Percentiles rank a stretch among this genome's conserved stretches.
Conservation (phyloP, 371 early-diverging fungal genomes). For the Actinomortierella wolfii region DNA sequence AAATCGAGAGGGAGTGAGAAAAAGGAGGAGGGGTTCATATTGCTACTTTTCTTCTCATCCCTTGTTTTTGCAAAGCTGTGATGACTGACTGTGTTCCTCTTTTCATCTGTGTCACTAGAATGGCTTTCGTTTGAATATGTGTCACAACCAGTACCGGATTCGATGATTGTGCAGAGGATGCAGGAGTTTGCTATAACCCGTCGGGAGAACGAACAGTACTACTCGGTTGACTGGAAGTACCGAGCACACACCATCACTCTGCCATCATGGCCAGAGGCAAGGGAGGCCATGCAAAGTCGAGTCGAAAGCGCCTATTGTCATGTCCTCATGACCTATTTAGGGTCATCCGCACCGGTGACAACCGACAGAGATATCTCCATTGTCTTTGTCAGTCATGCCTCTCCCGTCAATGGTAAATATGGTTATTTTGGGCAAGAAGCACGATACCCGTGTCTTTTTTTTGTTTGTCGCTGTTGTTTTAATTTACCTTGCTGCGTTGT, state of each 20-base stretch:
- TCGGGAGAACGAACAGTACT: constrained; percentile 33
- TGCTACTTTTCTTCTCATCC: too few species aligned
- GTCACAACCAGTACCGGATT: constrained; percentile 29
- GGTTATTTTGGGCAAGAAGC: too few species aligned
- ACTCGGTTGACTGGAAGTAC: constrained; percentile 45
- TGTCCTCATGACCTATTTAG: constrained; percentile 13
- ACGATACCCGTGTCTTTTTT: too few species aligned
- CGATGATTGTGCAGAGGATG: constrained; percentile 44
- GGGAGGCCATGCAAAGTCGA: constrained; percentile 35
- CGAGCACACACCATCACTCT: constrained; percentile 15
- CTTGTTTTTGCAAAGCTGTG: too few species aligned
- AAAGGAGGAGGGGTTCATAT: too few species aligned
- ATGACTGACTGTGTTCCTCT: too few species aligned
- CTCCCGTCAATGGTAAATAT: constrained; percentile 39
- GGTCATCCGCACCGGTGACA: not conserved
- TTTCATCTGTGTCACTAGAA: constrained; percentile 16
- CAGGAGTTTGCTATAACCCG: constrained; percentile 42
- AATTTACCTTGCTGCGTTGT: not conserved
- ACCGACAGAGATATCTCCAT: constrained; percentile 27
- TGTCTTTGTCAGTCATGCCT: constrained; percentile 42
- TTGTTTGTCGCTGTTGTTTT: not conserved
- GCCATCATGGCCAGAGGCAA: constrained; percentile 36
- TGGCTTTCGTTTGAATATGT: constrained; percentile 43
- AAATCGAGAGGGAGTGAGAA: not conserved
- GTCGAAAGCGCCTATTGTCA: constrained; percentile 18